Conservation (phyloP, 2,329 filamentous ascomycete species). For the Dothistroma pini region DNA sequence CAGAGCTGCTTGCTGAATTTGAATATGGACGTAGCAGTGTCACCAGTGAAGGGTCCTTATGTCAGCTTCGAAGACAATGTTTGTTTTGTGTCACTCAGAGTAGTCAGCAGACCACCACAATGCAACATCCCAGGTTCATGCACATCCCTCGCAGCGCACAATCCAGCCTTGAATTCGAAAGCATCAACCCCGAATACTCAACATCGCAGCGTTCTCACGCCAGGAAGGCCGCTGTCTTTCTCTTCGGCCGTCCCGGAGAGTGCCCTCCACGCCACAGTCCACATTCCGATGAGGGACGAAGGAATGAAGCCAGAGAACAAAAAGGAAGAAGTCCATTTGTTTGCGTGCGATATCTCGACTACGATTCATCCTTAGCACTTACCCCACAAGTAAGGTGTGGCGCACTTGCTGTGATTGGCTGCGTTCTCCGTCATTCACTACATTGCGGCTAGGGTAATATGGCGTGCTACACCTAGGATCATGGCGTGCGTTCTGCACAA, state of each 20-base stretch:
- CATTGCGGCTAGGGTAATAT: not conserved
- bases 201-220: not conserved
- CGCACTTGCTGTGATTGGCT: not conserved
- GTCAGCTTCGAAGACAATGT: not conserved
- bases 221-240: not conserved
- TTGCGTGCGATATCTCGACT: not conserved
- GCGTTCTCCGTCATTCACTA: not conserved
- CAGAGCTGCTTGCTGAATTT: too few relatives aligned
- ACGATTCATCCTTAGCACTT: not conserved
- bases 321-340: not conserved
- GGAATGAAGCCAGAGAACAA: not conserved
- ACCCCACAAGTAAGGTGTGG: not conserved
- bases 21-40: too few relatives aligned
- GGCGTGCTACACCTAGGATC: not conserved
- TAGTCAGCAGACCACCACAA: not conserved
- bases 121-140: not conserved
- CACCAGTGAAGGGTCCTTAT: too few relatives aligned
- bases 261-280: not conserved
- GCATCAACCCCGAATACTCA: not conserved
- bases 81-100: not conserved
- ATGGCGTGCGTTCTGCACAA: not conserved
- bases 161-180: not conserved
- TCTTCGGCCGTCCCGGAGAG: not conserved
- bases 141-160: not conserved
- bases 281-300: not conserved